Percentiles rank a stretch among this genome's conserved stretches.
Conservation (phyloP, 176 grass and related monocot species). For the Poa annua region DNA sequence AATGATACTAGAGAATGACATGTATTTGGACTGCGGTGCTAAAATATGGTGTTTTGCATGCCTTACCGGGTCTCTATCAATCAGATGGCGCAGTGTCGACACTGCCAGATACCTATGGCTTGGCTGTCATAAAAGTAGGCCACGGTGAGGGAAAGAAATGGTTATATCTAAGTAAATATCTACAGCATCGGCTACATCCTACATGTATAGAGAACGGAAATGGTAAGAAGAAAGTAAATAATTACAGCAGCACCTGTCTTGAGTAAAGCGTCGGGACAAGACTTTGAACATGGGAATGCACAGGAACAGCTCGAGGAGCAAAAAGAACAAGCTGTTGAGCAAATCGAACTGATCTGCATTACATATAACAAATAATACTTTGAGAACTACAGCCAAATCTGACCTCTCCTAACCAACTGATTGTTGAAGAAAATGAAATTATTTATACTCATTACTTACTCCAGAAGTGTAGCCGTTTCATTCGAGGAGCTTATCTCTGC, state of each 20-base stretch:
- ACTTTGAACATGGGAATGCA: constrained; percentile 88
- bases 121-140: constrained; percentile 64
- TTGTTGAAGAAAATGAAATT: constrained; percentile 45
- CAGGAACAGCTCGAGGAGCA: constrained; percentile 94
- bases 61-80: constrained; percentile 91
- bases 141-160: constrained; percentile 38
- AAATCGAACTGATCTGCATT: constrained; percentile 93
- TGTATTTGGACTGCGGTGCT: constrained; percentile 38
- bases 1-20: constrained; percentile 29
- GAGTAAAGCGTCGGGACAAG: constrained; percentile 87
- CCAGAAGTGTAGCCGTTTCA: constrained; percentile 81
- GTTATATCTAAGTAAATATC: constrained; percentile 35
- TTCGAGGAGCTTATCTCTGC: constrained; percentile 95
- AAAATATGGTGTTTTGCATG: constrained; percentile 31
- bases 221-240: constrained; percentile 12
- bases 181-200: constrained; percentile 49
- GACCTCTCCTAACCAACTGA: constrained; percentile 25
- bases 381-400: constrained; percentile 31
- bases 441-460: constrained; percentile 64
- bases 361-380: constrained; percentile 27
- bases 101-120: constrained; percentile 88
- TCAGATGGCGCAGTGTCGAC: constrained; percentile 80
- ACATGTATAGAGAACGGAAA: constrained; percentile 68
- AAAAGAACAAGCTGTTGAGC: constrained; percentile 98
- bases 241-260: constrained; percentile 58